These are phyloP conservation scores for Metarhizium robertsii DNA, from an alignment of 2,329 filamentous ascomycete genomes.

Conservation along the genomic window DNA sequence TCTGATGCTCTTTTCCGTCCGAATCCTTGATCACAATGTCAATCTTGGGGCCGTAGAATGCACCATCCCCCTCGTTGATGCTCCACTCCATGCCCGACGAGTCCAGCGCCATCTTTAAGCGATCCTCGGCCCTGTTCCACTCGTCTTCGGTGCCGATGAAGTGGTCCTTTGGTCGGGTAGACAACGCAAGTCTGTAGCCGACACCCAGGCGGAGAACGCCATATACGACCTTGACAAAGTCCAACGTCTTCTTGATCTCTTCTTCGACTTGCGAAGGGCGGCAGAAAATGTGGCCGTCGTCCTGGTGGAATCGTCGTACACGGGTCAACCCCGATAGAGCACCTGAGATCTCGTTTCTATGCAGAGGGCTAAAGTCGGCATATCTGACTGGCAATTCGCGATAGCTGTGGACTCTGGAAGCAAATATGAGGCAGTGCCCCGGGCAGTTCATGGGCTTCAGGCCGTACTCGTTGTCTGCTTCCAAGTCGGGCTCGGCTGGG, in stretches of 20 bases:
- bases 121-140: slow-evolving; percentile 38
- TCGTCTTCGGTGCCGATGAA: slow-evolving; percentile 68
- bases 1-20: slow-evolving; percentile 78
- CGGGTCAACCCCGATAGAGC: slow-evolving; percentile 74
- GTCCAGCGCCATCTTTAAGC: slow-evolving; percentile 34
- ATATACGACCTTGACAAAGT: slow-evolving; percentile 67
- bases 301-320: slow-evolving; percentile 80
- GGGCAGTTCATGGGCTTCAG: slow-evolving; percentile 93
- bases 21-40: slow-evolving; percentile 75
- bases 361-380: slow-evolving; percentile 80
- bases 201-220: slow-evolving; percentile 55
- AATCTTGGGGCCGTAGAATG: slow-evolving; percentile 89
- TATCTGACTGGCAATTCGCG: slow-evolving; percentile 74
- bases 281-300: slow-evolving; percentile 88
- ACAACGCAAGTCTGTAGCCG: slow-evolving; percentile 66
- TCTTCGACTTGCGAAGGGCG: slow-evolving; percentile 63
- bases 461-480: slow-evolving; percentile 64
- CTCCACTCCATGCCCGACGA: slow-evolving; percentile 66
- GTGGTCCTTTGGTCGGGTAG: slow-evolving; percentile 66
- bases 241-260: slow-evolving; percentile 65
- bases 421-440: slow-evolving; percentile 78
- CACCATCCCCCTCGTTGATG: slow-evolving; percentile 72
- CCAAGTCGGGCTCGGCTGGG: slow-evolving; percentile 30
- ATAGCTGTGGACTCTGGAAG: slow-evolving; percentile 63
- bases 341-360: slow-evolving; percentile 78